phyloP scores from a whole-genome alignment of 306 rosid genomes.

The Notholithocarpus densiflorus region DNA sequence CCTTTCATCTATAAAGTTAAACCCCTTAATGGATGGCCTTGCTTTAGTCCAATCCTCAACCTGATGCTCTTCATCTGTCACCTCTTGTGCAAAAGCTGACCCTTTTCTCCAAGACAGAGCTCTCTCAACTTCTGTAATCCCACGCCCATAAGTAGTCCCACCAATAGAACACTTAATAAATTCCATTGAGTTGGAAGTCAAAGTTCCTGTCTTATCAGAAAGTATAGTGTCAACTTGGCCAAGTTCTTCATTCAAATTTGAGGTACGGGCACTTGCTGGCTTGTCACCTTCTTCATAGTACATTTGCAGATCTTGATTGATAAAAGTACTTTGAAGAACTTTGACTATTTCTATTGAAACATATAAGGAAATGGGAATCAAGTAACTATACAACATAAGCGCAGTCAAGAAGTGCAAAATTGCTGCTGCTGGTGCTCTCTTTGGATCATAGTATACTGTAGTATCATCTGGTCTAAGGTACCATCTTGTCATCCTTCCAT shows the following conservation, averaged over 20 bases:
- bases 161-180: constrained; percentile 94
- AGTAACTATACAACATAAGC: constrained; percentile 81
- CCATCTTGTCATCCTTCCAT: constrained; percentile 76
- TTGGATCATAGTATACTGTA: constrained; percentile 58
- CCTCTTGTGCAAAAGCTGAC: constrained; percentile 26
- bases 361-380: constrained; percentile 93
- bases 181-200: constrained; percentile 98
- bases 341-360: constrained; percentile 96
- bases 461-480: constrained; percentile 85
- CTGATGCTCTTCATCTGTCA: constrained; percentile 27
- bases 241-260: constrained; percentile 97
- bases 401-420: constrained; percentile 76
- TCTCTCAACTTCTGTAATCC: constrained; percentile 92
- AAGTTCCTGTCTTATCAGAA: constrained; percentile 94
- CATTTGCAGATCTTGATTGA: constrained; percentile 82
- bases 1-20: constrained; percentile 85
- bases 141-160: constrained; percentile 80
- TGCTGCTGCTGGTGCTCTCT: constrained; percentile 64
- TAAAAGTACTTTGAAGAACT: constrained; percentile 84
- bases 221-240: constrained; percentile 98
- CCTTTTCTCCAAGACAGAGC: constrained; percentile 66
- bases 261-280: constrained; percentile 93
- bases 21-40: constrained; percentile 67
- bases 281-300: constrained; percentile 81
- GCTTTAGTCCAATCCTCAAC: constrained; percentile 32